Base-by-base conservation (phyloP, 169 alveolate genomes). In the Cyclospora cayetanensis region DNA sequence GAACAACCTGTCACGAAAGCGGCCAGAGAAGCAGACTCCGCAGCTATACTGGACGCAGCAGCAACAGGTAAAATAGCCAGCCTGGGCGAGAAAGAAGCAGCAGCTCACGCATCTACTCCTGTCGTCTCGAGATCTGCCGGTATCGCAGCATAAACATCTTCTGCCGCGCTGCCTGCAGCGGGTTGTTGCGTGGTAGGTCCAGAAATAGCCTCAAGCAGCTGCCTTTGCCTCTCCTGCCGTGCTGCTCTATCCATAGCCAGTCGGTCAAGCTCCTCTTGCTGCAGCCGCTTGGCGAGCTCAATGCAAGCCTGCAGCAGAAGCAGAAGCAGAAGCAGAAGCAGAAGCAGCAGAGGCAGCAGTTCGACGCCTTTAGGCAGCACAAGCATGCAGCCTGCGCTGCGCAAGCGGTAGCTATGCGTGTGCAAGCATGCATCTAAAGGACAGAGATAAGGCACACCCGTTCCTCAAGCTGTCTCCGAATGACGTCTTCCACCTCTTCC, bases 221-320 rank as follows among this genome's bases (percentile, higher is more conserved):
- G 70, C 66, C 87, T 18, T 42, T 76, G 27, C 63, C 87, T 76
- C 22, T 76, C 87, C 63, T 27, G 35, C 0, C 27, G 25, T 4
- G 87, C 87, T 18, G 87, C 63, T 2, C 3, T 2, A 11, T 41
- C 87, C 70, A 46, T 46, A n/a, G 65, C 87, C 31, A 76, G 66
- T 0, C 63, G 87, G 43, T 43, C 63, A 11, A 76, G 29, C 87
- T 76, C 70, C 87, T 43, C 70, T 66, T 22, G 65, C 68, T 43
- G 87, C 66, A 76, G 39, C 87, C 87, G 35, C 1, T 39, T 63
- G 20, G 68, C 70, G 27, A 46, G 5, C 87, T 43, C 70, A 5
- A 76, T 11, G n/a, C 37, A 41, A 0, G 11, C 12, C 80, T 31
- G 68, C 87, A 46, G 43, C 34, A 39, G 86, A 63, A 76, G 37